A percentile compares a stretch with the other conserved stretches of the same genome.
phyloP scores from a whole-genome alignment of 495 filamentous ascomycete species.

The Penicillium robsamsonii region DNA sequence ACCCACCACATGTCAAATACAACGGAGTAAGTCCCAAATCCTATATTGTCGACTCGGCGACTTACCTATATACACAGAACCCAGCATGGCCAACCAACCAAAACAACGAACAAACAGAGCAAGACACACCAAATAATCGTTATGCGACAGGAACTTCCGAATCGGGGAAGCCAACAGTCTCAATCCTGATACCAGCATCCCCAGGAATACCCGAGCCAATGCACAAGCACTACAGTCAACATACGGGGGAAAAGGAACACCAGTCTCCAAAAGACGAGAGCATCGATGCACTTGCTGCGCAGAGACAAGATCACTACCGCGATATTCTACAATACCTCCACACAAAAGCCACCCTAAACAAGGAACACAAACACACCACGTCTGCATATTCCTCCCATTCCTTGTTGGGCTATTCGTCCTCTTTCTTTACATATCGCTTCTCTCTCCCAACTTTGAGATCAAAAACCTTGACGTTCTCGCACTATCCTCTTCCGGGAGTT shows the following conservation, averaged over 20 bases:
- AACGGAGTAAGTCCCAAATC: conserved; percentile 7
- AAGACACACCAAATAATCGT: background rate
- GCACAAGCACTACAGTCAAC: conserved; percentile 5
- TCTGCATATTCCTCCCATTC: background rate
- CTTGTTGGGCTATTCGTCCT: conserved; percentile 11
- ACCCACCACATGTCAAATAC: conserved; percentile 5
- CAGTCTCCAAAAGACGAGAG: background rate
- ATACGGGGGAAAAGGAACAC: background rate
- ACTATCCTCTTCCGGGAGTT: conserved; percentile 14
- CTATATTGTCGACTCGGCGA: background rate
- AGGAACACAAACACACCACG: background rate
- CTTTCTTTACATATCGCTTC: conserved; percentile 20
- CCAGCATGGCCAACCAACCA: background rate
- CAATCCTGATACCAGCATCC: conserved; percentile 14
- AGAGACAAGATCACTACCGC: conserved; percentile 17
- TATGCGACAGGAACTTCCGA: conserved; percentile 1
- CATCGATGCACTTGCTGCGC: background rate
- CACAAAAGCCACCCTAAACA: background rate
- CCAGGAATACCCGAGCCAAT: conserved; percentile 1
- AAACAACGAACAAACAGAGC: background rate
- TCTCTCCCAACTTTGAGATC: conserved; percentile 16
- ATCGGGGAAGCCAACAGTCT: conserved; percentile 9
- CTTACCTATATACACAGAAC: conserved; percentile 3
- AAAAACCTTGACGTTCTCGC: conserved; percentile 11
- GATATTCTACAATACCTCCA: conserved; percentile 14